Base-by-base conservation (phyloP, 164 flowering plant species). In the Cinnamomum micranthum region DNA sequence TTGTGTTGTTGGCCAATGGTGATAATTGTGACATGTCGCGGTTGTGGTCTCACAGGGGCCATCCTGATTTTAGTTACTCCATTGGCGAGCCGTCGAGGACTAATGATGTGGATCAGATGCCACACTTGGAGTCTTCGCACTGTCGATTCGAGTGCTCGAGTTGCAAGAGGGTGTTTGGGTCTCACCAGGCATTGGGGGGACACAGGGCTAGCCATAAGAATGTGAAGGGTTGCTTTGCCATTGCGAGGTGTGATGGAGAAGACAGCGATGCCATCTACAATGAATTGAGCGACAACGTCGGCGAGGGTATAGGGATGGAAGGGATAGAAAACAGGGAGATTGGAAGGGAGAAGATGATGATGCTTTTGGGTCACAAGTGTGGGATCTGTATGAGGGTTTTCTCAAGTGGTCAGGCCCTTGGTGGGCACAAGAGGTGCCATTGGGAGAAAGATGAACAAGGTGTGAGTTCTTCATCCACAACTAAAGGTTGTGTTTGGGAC, bases 341-440 rank as follows among this genome's bases (percentile, higher is more conserved):
- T 23, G 70, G 28, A n/a, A 15, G 50, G 28, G 70, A 50, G 50
- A 23, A 64, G 68, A 35, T 11, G 63, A 23, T 5, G 15, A 19
- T 28, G 81, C 73, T 73, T 6, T 69, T 70, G 25, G 86, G 83
- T n/a, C 98, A 92, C 80, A 78, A 76, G 63, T 92, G 97, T 71
- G 77, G 85, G 58, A 82, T 90, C 52, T 92, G 98, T 65, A 73
- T 73, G 68, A 90, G 81, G 90, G 88, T 88, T 62, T 94, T 94
- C 58, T 80, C 96, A 3, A 90, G 89, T 60, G 98, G 93, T 1
- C 97, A 94, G 68, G 97, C 96, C 0, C 79, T 92, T 59, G 96
- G 97, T 23, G 97, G 97, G 33, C 98, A 92, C 81, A 92, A 74
- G 91, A 88, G 95, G 83, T 88, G 91, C 75, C 97, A 91, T 6